phyloP scores from a whole-genome alignment of 2,329 filamentous ascomycete species.

The Daldinia sp. region DNA sequence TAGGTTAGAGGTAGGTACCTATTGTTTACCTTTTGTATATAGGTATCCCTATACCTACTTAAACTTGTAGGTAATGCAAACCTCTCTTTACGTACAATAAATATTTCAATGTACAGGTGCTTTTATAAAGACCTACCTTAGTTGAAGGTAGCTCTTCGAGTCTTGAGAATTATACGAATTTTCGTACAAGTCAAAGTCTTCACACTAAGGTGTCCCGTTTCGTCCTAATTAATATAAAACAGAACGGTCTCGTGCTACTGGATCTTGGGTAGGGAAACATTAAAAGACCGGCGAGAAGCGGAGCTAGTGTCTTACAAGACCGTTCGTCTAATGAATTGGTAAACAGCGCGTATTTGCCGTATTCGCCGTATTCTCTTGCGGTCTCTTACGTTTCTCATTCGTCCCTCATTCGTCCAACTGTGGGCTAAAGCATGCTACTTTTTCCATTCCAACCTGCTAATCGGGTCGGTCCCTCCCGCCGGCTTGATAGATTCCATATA shows the following conservation, averaged over 20 bases:
- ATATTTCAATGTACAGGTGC: too few species aligned
- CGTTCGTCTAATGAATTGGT: slow-evolving; percentile 30
- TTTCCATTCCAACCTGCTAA: slow-evolving; percentile 25
- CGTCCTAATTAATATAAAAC: slow-evolving; percentile 3
- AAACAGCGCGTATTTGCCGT: slow-evolving; percentile 1
- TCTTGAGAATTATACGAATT: not conserved
- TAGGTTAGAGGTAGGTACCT: too few species aligned
- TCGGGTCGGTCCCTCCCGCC: slow-evolving; percentile 35
- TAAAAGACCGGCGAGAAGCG: slow-evolving; percentile 13
- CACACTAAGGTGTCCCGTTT: not conserved
- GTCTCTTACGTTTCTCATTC: slow-evolving; percentile 20
- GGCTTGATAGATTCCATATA: not conserved
- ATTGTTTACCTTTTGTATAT: too few species aligned
- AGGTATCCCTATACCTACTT: not conserved
- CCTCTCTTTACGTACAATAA: too few species aligned
- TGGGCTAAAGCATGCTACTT: slow-evolving; percentile 10
- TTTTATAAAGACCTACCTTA: too few species aligned
- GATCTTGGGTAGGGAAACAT: slow-evolving; percentile 22
- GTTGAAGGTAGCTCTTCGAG: too few species aligned
- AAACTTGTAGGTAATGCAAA: too few species aligned
- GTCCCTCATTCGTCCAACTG: not conserved
- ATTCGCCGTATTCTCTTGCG: slow-evolving; percentile 13
- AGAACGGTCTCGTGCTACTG: slow-evolving; percentile 3
- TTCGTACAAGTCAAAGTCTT: not conserved
- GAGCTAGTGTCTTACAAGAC: slow-evolving; percentile 16